These are phyloP conservation scores for Paecilomyces sp. DNA, from an alignment of 2,329 filamentous ascomycete species.

Conservation along the genomic window DNA sequence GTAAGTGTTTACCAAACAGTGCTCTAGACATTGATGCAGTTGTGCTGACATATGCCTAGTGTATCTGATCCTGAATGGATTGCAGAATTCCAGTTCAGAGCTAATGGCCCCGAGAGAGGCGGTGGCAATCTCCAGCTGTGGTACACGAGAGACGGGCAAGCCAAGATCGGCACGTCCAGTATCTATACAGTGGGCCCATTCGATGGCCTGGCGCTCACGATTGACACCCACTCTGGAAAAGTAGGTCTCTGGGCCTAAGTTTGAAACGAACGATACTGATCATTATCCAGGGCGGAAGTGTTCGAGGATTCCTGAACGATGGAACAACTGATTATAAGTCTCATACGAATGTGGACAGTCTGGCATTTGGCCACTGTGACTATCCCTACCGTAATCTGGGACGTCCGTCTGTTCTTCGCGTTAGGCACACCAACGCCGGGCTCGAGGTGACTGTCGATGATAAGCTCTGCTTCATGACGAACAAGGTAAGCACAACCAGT, in stretches of 20 bases:
- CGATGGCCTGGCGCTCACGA: constrained; percentile 79
- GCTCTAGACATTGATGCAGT: not conserved
- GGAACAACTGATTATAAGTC: constrained; percentile 71
- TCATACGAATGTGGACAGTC: constrained; percentile 68
- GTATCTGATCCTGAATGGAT: constrained; percentile 62
- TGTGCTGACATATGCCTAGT: constrained; percentile 15
- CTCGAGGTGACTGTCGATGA: constrained; percentile 80
- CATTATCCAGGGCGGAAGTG: constrained; percentile 56
- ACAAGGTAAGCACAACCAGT: constrained; percentile 41
- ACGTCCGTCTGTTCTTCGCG: constrained; percentile 68
- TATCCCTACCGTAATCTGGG: constrained; percentile 90
- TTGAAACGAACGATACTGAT: constrained; percentile 7
- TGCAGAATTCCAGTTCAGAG: constrained; percentile 79
- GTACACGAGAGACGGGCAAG: constrained; percentile 66
- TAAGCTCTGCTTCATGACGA: constrained; percentile 72
- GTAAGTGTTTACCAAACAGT: constrained; percentile 21
- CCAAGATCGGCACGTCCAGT: constrained; percentile 61
- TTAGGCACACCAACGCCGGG: constrained; percentile 57
- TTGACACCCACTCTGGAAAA: constrained; percentile 74
- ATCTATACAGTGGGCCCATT: constrained; percentile 80
- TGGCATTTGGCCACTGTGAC: constrained; percentile 89
- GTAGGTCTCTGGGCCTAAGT: constrained; percentile 21
- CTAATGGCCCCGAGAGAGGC: constrained; percentile 74
- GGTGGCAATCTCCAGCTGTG: constrained; percentile 90
- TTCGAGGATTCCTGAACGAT: constrained; percentile 92